phyloP scores from a whole-genome alignment of 805 yeast species.

The Barnettozyma sp. region DNA sequence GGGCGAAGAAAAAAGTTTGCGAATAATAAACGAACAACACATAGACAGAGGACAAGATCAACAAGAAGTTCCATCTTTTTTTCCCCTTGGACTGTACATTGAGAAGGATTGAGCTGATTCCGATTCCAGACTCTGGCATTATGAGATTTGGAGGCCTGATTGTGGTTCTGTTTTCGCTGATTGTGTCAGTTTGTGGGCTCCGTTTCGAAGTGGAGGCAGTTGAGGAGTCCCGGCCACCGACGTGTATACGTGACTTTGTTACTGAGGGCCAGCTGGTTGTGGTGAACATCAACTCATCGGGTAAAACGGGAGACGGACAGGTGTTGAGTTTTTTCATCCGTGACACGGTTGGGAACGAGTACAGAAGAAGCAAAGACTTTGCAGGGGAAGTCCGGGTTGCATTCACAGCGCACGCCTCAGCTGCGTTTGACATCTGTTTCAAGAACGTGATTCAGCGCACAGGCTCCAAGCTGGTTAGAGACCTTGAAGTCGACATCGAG shows the following conservation, averaged over 20 bases:
- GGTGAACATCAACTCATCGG: conserved; percentile 68
- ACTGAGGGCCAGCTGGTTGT: conserved; percentile 81
- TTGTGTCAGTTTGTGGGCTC: conserved; percentile 30
- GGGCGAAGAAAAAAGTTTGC: too few species aligned
- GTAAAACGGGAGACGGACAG: conserved; percentile 84
- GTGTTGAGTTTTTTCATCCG: conserved; percentile 55
- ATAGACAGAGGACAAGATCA: too few species aligned
- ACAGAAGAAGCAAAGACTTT: conserved; percentile 69
- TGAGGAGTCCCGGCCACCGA: conserved; percentile 42
- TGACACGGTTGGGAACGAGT: conserved; percentile 82
- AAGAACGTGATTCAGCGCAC: conserved; percentile 48
- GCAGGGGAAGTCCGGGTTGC: conserved; percentile 68
- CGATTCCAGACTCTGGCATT: neutral
- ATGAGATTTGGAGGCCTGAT: conserved; percentile 15
- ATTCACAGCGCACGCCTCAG: conserved; percentile 75
- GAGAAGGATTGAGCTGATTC: too few species aligned
- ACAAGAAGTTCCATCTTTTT: too few species aligned
- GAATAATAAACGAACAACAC: too few species aligned
- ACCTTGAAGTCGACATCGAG: conserved; percentile 85
- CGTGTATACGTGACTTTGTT: conserved; percentile 91
- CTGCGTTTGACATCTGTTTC: conserved; percentile 90
- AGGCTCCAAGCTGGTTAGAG: conserved; percentile 48
- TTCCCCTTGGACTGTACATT: too few species aligned
- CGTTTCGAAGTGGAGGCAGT: conserved; percentile 49
- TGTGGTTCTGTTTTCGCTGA: conserved; percentile 12